Evolutionary conservation across 1,284 basidiomycete genomes (phyloP), one percentile per base, ranked within the genome.

Genomic region (Tremellales sp.): DNA sequence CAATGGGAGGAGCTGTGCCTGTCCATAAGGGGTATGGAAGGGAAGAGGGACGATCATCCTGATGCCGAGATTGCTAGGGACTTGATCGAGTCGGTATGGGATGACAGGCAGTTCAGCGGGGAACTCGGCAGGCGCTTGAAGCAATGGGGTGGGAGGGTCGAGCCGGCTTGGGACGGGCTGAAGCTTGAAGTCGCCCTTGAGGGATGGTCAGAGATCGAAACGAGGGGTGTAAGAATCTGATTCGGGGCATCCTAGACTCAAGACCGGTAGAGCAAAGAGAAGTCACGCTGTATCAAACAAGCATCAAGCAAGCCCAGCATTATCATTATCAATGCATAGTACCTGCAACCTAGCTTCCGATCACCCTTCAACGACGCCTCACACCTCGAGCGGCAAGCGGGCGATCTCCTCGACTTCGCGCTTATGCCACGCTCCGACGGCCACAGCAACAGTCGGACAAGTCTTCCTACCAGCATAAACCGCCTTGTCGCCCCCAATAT

Each of bases 361-460:
- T 8, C 15, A 31, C 29, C 10, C 8, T 15, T 15, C 29, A 31
- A 8, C 15, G 8, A 31, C 15, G 29, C 10, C 29, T 15, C 15
- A 31, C 10, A 31, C 29, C 15, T 31, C 29, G 15, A 31, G 29
- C 8, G 29, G 29, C 15, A 31, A 15, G 15, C 15, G 8, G 8
- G 87, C 52, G 26, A 90, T 76, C 49, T 68, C 76, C 56, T 76
- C 78, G 70, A 85, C 84, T 68, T 91, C 85, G 13, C 56, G 72
- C 52, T 77, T 77, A 73, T 89, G 88, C 48, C 85, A 68, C 61
- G 77, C 81, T 36, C 84, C 84, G 50, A 85, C 81, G 0, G 87
- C 89, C n/a, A 85, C 83, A 6, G 83, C 89, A 29, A 87, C 85
- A 10, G 90, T 77, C 5, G 85, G 81, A 62, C 82, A 84, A 67